Conservation (phyloP, 768 basidiomycete genomes). For the Mycena amicta region DNA sequence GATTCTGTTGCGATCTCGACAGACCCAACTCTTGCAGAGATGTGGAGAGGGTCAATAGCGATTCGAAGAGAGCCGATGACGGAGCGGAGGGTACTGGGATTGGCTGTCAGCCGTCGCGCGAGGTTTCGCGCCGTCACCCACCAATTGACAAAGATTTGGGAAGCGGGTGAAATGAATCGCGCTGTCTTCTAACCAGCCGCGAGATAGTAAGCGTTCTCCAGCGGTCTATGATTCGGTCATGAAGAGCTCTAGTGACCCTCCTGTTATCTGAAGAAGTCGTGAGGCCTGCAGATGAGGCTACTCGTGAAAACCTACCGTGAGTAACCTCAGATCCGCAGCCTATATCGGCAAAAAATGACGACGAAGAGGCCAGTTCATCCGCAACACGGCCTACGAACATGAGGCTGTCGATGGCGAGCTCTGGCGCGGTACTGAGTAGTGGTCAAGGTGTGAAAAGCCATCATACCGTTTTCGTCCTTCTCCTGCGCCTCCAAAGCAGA, state of each 20-base stretch:
- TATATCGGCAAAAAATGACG: constrained; percentile 45
- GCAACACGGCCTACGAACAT: constrained; percentile 54
- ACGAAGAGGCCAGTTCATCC: constrained; percentile 48
- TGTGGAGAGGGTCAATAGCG: constrained; percentile 55
- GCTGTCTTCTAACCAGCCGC: constrained; percentile 32
- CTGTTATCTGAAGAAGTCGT: no score
- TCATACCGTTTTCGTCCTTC: constrained; percentile 37
- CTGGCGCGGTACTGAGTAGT: constrained; percentile 13
- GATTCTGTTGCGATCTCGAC: constrained; percentile 35
- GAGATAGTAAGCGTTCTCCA: constrained; percentile 56
- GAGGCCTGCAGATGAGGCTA: no score
- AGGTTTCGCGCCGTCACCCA: constrained; percentile 2
- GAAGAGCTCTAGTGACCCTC: no score
- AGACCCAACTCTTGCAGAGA: constrained; percentile 60
- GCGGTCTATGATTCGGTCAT: constrained; percentile 47
- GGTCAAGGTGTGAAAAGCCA: no score
- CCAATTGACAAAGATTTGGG: constrained; percentile 29
- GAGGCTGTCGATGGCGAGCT: constrained; percentile 33
- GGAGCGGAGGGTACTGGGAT: constrained; percentile 39
- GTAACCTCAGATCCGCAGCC: constrained; percentile 43
- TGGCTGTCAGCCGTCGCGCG: constrained; percentile 5
- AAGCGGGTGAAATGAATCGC: constrained; percentile 20
- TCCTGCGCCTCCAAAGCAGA: constrained; percentile 30
- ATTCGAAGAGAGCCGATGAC: constrained; percentile 56
- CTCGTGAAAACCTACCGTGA: no score